Base-by-base conservation (phyloP, 2,329 filamentous ascomycete genomes). In the Fusarium sp. region DNA sequence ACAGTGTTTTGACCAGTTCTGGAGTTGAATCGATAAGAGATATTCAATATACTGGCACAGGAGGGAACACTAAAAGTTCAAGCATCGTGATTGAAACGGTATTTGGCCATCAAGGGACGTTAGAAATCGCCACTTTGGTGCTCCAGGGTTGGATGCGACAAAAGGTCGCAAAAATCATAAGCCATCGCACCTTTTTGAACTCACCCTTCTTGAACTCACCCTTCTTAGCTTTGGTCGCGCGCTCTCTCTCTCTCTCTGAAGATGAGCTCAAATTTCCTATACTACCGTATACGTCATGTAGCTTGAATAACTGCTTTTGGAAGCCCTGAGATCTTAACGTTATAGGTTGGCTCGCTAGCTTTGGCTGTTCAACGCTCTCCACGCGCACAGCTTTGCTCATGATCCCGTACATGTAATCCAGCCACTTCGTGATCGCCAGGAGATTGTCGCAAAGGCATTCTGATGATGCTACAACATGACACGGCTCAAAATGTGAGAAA, bases 91-190 rank as follows among this genome's bases (percentile, higher is more conserved):
- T 42, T n/a, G n/a, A 18, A 39, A 43, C 6, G 11, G 13, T 35
- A 15, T 52, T 54, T 64, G 46, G n/a, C 57, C 42, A 68, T 66
- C 68, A 66, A 70, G 54, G 47, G 52, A 64, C 21, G n/a, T 49
- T 43, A 29, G 43, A 53, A 48, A 28, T 58, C 38, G 53, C 41
- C 54, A 56, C 58, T 52, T 44, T 48, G 18, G 33, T 52, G 44
- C 38, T 46, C 23, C 20, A 54, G 48, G 53, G 47, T 65, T 48
- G 41, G 41, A 61, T 68, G 68, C 63, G 68, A 60, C 38, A 37
- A 37, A 60, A 37, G 18, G 47, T 31, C 41, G 57, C 60, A 63
- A 56, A 47, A 26, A 20, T 38, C 37, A 31, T 26, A 57, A 58
- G 55, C 56, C 62, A 49, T 66, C 57, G 49, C 55, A 72, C 49